Percentiles rank a stretch among this genome's conserved stretches.
Evolutionary conservation across 2,329 filamentous ascomycete species (phyloP).

Genomic region (Akanthomyces dipterigenus): DNA sequence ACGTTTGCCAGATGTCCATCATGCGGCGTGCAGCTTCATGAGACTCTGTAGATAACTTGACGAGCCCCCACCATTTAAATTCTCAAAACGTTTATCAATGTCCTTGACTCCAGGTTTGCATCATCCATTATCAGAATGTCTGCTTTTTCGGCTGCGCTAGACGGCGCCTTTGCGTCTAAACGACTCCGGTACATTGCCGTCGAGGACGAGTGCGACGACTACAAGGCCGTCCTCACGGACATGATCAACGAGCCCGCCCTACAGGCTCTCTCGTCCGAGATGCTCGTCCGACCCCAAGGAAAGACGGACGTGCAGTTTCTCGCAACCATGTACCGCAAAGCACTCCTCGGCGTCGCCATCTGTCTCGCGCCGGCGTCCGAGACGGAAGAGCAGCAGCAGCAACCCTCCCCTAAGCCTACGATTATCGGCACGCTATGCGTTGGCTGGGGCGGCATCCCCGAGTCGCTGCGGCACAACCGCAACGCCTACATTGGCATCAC

Average conservation of each 20-base stretch:
- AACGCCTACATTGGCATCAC: conserved; percentile 12
- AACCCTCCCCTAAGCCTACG: conserved; percentile 15
- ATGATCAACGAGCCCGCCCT: conserved; percentile 15
- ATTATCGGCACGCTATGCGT: conserved; percentile 17
- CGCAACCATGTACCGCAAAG: conserved; percentile 11
- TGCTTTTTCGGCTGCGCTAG: conserved; percentile 3
- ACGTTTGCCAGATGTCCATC: background rate
- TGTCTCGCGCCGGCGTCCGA: conserved; percentile 15
- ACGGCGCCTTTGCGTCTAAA: conserved; percentile 14
- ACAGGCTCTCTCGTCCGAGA: conserved; percentile 13
- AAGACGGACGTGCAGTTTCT: conserved; percentile 14
- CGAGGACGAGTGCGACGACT: conserved; percentile 14
- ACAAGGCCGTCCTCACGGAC: conserved; percentile 13
- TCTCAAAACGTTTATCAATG: background rate
- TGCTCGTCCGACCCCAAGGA: conserved; percentile 10
- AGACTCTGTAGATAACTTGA: background rate
- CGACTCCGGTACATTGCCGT: conserved; percentile 17
- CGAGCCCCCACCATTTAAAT: background rate
- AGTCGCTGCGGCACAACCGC: conserved; percentile 10
- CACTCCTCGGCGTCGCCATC: conserved; percentile 18
- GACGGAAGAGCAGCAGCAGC: background rate
- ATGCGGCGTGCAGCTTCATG: too few species aligned
- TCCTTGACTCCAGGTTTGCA: background rate
- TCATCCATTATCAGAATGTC: background rate
- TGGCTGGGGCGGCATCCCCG: conserved; percentile 12